Evolutionary conservation across 2,329 filamentous ascomycete species (phyloP), one percentile per base, ranked within the genome.

Genomic region (Ilyonectria destructans): DNA sequence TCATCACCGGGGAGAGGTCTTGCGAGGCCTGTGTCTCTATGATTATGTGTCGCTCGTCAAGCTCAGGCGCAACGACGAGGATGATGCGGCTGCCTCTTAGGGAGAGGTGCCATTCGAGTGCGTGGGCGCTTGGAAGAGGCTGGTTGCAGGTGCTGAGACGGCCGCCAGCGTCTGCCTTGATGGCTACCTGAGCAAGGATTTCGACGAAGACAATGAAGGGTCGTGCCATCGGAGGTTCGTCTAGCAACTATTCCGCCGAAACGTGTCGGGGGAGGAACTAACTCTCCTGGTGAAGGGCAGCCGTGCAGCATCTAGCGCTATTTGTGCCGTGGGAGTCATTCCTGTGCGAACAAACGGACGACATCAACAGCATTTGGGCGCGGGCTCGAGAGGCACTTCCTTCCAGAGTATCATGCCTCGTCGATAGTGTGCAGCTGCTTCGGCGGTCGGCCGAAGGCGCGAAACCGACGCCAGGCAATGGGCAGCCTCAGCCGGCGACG

Each of bases 311-410:
- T 35, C 68, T 69, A 17, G 60, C 52, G 2, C 6, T 69, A 3
- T 69, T 69, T 12, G 62, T 69, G 2, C 67, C 62, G 19, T 69
- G 67, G 67, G 37, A n/a, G 45, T 43, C 45, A 0, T 69, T 69
- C 43, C 5, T 54, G 13, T 17, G 15, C 35, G 40, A 23, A 23
- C 23, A 23, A 23, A 4, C 23, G 23, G 23, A 23, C 23, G 67
- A 69, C 33, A 69, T 69, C 26, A 69, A 69, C 33, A 26, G 13
- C 17, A 64, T 68, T 45, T 65, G 55, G 65, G 31, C 35, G 23
- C 23, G 3, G 23, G 23, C 23, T 3, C 23, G 23, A 23, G 23
- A 3, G 23, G 23, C 2, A 4, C 23, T 23, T 3, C 2, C 23
- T 23, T 4, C 23, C 3, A 23, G 23, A 23, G 3, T 23, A 23